These are phyloP conservation scores for Solanum medicagineum DNA, from an alignment of 257 asterid genomes.

Conservation along the genomic window DNA sequence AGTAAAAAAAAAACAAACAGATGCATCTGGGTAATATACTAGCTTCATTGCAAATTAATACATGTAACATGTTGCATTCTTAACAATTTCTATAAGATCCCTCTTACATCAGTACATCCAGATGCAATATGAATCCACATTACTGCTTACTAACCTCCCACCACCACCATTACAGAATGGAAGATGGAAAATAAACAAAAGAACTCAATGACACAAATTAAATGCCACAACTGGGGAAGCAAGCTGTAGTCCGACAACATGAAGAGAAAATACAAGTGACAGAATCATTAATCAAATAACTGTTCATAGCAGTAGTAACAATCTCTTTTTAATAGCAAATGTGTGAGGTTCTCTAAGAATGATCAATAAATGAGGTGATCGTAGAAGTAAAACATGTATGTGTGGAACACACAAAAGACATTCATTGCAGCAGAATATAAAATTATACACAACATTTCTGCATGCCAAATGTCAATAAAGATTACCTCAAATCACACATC, in stretches of 20 bases:
- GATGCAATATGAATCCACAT: background rate
- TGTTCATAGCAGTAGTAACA: background rate
- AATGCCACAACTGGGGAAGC: background rate
- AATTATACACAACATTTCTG: background rate
- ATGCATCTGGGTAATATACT: background rate
- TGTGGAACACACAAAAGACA: background rate
- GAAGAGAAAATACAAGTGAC: background rate
- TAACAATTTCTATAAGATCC: background rate
- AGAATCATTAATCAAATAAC: background rate
- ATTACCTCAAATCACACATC: slow-evolving; percentile 51
- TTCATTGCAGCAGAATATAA: background rate
- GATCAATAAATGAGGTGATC: background rate
- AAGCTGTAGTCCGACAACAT: background rate
- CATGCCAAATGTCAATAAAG: background rate
- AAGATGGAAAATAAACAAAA: background rate
- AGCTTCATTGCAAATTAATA: background rate
- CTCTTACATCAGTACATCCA: background rate
- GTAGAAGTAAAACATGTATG: background rate
- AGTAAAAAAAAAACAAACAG: background rate
- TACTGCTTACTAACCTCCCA: background rate
- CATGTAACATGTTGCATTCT: background rate
- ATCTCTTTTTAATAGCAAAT: background rate
- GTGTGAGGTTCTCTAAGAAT: background rate
- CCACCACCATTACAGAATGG: background rate
- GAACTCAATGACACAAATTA: background rate